Evolutionary conservation across 73 alveolate genomes (phyloP).

Genomic region (Tetrahymena elliotti): DNA sequence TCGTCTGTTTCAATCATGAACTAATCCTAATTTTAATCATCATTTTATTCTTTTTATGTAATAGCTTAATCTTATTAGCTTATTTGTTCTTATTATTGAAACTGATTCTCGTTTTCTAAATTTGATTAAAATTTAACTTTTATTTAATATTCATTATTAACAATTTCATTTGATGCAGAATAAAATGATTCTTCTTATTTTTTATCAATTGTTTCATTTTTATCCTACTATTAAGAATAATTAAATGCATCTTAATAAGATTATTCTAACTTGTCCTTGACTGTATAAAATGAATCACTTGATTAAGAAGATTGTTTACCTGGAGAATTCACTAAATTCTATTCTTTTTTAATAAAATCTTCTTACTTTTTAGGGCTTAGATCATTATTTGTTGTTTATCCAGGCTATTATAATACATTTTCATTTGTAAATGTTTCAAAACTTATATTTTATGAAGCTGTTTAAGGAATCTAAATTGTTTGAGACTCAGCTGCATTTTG

Average conservation of each 20-base stretch:
- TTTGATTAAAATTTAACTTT: no score
- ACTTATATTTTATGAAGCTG: background rate
- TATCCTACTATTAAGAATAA: no score
- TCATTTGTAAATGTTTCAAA: no score
- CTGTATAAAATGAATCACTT: background rate
- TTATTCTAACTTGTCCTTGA: background rate
- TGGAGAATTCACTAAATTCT: background rate
- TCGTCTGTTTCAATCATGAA: background rate
- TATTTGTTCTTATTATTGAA: background rate
- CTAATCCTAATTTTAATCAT: background rate
- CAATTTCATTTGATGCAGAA: background rate
- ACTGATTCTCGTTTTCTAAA: background rate
- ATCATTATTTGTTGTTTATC: background rate
- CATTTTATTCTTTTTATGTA: background rate
- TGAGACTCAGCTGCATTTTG: background rate
- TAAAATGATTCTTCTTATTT: background rate
- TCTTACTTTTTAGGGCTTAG: background rate
- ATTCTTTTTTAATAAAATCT: background rate
- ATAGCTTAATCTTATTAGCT: background rate
- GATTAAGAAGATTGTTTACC: background rate
- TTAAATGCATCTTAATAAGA: no score
- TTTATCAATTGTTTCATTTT: background rate
- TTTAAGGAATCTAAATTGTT: no score
- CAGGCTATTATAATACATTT: no score
- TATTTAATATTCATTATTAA: background rate